phyloP scores from a whole-genome alignment of 129 eudicot species.

The Saussurea involucrata region DNA sequence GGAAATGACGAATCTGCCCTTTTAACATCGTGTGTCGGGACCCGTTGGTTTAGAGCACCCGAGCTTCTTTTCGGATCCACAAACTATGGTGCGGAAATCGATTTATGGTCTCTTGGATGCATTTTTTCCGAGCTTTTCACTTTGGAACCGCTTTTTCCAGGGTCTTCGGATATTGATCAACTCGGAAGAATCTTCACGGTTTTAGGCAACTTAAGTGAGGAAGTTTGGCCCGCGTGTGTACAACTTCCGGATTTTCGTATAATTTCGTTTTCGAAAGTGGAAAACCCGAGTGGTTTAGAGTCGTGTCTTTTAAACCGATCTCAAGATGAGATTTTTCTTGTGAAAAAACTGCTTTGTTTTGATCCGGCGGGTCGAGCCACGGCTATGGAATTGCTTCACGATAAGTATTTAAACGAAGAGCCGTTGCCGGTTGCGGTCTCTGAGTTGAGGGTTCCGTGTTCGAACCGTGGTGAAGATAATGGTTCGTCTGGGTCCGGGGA shows the following conservation, averaged over 20 bases:
- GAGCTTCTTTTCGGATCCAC: conserved; percentile 95
- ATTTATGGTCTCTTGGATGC: conserved; percentile 93
- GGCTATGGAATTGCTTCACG: conserved; percentile 89
- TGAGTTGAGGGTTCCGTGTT: conserved; percentile 59
- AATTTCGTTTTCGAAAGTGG: conserved; percentile 65
- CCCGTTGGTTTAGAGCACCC: conserved; percentile 97
- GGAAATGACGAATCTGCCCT: conserved; percentile 42
- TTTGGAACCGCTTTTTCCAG: conserved; percentile 81
- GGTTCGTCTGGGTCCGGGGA: conserved; percentile 46
- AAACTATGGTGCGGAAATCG: conserved; percentile 75
- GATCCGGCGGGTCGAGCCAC: conserved; percentile 85
- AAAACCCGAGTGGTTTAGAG: conserved; percentile 70
- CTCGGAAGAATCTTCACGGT: conserved; percentile 62
- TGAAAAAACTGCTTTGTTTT: conserved; percentile 60
- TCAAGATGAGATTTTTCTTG: conserved; percentile 61
- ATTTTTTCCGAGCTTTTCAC: conserved; percentile 85
- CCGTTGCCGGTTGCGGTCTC: conserved; percentile 68
- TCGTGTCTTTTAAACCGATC: conserved; percentile 63
- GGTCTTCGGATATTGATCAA: conserved; percentile 88
- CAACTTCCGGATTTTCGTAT: conserved; percentile 72
- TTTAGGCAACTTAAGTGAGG: conserved; percentile 75
- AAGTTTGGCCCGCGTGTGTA: conserved; percentile 68
- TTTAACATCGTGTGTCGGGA: conserved; percentile 89
- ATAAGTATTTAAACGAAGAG: conserved; percentile 80
- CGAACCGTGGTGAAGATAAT: conserved; percentile 39